Conservation (phyloP, 148 eudicot genomes). For the Vaccinium vitisidaea region DNA sequence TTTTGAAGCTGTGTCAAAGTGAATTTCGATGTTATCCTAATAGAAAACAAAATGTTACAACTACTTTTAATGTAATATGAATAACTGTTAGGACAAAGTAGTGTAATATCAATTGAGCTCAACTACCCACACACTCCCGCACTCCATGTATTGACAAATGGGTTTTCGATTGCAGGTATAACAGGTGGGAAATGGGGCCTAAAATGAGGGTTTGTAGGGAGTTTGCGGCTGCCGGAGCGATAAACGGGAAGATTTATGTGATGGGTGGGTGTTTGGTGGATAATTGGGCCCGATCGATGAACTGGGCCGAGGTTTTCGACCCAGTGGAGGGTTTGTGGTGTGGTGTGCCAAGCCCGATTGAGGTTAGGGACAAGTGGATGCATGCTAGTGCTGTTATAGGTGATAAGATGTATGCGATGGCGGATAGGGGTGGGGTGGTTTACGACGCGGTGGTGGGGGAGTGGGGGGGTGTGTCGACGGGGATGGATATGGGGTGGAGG, state of each 20-base stretch:
- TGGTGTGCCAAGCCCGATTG: conserved; percentile 50
- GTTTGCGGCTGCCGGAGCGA: conserved; percentile 72
- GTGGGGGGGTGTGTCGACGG: conserved; percentile 64
- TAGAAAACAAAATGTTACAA: no score
- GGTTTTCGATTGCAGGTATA: conserved; percentile 45
- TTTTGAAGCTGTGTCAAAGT: no score
- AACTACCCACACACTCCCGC: no score
- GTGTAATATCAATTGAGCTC: no score
- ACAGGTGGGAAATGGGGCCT: conserved; percentile 76
- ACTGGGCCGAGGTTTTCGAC: conserved; percentile 89
- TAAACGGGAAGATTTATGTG: conserved; percentile 71
- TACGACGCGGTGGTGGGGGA: conserved; percentile 45
- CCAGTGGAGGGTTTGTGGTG: conserved; percentile 55
- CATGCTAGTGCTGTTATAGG: conserved; percentile 78
- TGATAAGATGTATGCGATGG: conserved; percentile 82
- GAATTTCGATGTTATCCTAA: no score
- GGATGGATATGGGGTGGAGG: conserved; percentile 91
- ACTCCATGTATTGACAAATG: no score
- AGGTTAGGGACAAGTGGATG: conserved; percentile 84
- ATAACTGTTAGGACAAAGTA: no score
- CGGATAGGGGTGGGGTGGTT: conserved; percentile 88
- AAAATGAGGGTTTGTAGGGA: conserved; percentile 74
- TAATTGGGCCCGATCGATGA: conserved; percentile 57
- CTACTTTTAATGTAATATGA: no score
- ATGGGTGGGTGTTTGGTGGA: conserved; percentile 88